These are phyloP conservation scores for Tremella yokohamensis DNA, from an alignment of 768 basidiomycete species.

Conservation along the genomic window DNA sequence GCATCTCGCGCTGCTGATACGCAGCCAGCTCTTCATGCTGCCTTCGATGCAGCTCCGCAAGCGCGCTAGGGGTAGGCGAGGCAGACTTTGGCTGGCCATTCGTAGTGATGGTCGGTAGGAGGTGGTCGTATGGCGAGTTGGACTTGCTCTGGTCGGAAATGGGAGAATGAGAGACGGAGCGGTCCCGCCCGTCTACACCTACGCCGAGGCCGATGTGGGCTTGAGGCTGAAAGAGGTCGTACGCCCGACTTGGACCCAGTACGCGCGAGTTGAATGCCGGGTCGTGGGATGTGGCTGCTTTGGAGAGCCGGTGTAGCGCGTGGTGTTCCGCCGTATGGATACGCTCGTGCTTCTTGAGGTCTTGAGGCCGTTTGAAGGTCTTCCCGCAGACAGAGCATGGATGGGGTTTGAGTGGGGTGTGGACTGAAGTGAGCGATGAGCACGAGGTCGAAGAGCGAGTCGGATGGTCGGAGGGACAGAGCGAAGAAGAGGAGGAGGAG, in stretches of 20 bases:
- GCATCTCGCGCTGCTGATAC: constrained; percentile 42
- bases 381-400: constrained; percentile 93
- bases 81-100: constrained; percentile 21
- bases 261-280: no score
- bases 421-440: constrained; percentile 59
- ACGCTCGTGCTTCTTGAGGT: constrained; percentile 99
- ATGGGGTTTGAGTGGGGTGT: constrained; percentile 95
- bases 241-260: constrained; percentile 19
- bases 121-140: constrained; percentile 35
- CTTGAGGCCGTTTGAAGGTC: constrained; percentile 97
- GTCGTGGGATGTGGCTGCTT: constrained; percentile 85
- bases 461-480: no score
- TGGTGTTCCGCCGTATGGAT: constrained; percentile 99
- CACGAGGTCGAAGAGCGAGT: no score
- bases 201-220: constrained; percentile 1
- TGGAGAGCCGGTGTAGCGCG: constrained; percentile 91
- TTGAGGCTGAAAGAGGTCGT: constrained; percentile 24
- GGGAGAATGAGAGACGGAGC: constrained; percentile 24
- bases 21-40: constrained; percentile 48
- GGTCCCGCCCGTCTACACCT: no score
- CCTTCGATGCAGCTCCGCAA: constrained; percentile 38
- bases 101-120: constrained; percentile 10
- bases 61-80: constrained; percentile 33
- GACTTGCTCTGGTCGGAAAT: constrained; percentile 3
- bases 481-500: no score